phyloP scores from a whole-genome alignment of 768 basidiomycete genomes.

The Scleroderma citrinum region DNA sequence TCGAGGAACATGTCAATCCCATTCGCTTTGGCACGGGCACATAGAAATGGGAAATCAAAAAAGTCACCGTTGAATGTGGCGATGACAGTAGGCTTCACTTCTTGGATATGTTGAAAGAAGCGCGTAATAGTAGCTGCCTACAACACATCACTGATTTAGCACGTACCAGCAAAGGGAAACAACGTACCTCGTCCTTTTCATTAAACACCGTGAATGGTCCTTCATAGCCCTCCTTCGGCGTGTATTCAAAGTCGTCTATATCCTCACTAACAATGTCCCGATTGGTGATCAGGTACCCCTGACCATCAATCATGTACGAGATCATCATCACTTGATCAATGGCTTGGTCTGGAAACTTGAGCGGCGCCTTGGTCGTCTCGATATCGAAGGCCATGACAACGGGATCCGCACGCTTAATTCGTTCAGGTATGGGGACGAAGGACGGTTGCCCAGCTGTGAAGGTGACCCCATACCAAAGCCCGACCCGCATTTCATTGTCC shows the following conservation, averaged over 20 bases:
- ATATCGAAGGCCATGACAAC: slow-evolving; percentile 99
- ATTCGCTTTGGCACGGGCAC: slow-evolving; percentile 74
- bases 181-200: slow-evolving; percentile 78
- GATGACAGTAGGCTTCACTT: slow-evolving; percentile 93
- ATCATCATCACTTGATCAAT: slow-evolving; percentile 99
- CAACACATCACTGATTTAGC: neutral
- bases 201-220: slow-evolving; percentile 96
- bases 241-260: slow-evolving; percentile 98
- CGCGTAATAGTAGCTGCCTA: slow-evolving; percentile 76
- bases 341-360: slow-evolving; percentile 95
- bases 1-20: slow-evolving; percentile 97
- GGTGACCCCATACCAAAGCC: slow-evolving; percentile 92
- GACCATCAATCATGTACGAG: slow-evolving; percentile 98
- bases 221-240: slow-evolving; percentile 95
- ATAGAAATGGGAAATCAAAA: slow-evolving; percentile 98
- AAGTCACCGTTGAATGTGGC: slow-evolving; percentile 99
- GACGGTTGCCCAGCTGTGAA: slow-evolving; percentile 76
- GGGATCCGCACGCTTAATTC: slow-evolving; percentile 97
- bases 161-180: neutral
- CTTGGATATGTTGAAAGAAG: slow-evolving; percentile 93
- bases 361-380: slow-evolving; percentile 98
- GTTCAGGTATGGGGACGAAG: slow-evolving; percentile 66
- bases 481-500: slow-evolving; percentile 96
- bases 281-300: slow-evolving; percentile 96
- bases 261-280: slow-evolving; percentile 96